Conservation (phyloP, 2,329 filamentous ascomycete species). For the Pseudogymnoascus sp. region DNA sequence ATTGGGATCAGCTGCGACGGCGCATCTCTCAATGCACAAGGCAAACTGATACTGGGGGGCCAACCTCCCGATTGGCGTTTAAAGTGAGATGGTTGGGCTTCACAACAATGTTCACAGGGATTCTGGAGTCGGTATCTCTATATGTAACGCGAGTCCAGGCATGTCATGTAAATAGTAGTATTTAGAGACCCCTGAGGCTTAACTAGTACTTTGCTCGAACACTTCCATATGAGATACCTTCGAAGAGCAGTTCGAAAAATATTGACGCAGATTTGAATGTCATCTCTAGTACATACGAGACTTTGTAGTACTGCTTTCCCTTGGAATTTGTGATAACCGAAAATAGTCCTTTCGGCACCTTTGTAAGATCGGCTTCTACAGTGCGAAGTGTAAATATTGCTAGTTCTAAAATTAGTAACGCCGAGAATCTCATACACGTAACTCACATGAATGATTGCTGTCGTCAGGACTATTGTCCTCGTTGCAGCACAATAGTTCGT, state of each 20-base stretch:
- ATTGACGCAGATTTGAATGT: not conserved
- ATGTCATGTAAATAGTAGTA: not conserved
- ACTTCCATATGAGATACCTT: not conserved
- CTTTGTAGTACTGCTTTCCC: not conserved
- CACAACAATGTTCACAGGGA: not conserved
- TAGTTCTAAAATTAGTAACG: not conserved
- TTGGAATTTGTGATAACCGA: not conserved
- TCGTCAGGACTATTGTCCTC: not conserved
- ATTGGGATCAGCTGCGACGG: not conserved
- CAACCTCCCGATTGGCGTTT: not conserved
- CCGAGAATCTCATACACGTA: not conserved
- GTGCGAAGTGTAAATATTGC: not conserved
- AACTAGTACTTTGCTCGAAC: not conserved
- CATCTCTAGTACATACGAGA: not conserved
- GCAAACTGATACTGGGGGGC: not conserved
- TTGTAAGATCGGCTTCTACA: not conserved
- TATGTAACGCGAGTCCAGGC: not conserved
- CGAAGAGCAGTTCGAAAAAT: not conserved
- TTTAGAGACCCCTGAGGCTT: not conserved
- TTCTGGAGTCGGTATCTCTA: not conserved
- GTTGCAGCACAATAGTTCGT: constrained; percentile 9
- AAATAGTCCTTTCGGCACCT: not conserved
- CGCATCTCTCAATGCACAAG: not conserved
- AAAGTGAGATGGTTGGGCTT: not conserved
- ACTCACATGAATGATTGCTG: not conserved